phyloP scores from a whole-genome alignment of 495 filamentous ascomycete species.

The Daldinia decipiens region DNA sequence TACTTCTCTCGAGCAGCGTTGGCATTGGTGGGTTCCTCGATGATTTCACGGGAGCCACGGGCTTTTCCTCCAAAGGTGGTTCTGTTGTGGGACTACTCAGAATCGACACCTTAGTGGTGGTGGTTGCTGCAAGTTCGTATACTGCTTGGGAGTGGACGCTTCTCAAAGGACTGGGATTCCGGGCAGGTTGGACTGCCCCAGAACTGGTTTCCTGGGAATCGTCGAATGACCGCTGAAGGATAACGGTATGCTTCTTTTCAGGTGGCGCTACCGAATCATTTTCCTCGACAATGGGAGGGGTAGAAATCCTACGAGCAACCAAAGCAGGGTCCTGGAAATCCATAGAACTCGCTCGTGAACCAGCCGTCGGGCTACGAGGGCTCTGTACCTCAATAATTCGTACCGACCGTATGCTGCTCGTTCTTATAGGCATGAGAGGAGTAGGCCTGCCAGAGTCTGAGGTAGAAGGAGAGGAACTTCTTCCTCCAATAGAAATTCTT shows the following conservation, averaged over 20 bases:
- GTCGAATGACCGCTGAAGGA: conserved; percentile 25
- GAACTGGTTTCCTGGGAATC: conserved; percentile 23
- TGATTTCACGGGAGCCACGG: conserved; percentile 38
- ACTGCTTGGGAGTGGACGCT: conserved; percentile 27
- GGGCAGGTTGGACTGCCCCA: conserved; percentile 28
- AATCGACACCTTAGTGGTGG: conserved; percentile 53
- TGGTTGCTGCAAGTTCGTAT: conserved; percentile 40
- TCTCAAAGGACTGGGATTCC: conserved; percentile 43
- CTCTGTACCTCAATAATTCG: conserved; percentile 64
- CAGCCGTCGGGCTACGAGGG: conserved; percentile 55
- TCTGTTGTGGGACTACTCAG: conserved; percentile 42
- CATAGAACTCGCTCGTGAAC: conserved; percentile 56
- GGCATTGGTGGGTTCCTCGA: conserved; percentile 46
- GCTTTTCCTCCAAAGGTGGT: conserved; percentile 48
- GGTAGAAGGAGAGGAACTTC: conserved; percentile 51
- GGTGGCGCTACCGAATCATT: conserved; percentile 13
- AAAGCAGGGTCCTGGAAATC: conserved; percentile 51
- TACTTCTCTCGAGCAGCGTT: conserved; percentile 54
- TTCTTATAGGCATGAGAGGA: conserved; percentile 54
- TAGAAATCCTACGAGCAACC: conserved; percentile 46
- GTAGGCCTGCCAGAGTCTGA: conserved; percentile 54
- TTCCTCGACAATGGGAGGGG: conserved; percentile 57
- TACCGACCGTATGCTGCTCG: conserved; percentile 63
- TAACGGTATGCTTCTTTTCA: conserved; percentile 30
- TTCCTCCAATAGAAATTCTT: conserved; percentile 63